phyloP scores from a whole-genome alignment of 768 basidiomycete species.

The Lyophyllum decastes region DNA sequence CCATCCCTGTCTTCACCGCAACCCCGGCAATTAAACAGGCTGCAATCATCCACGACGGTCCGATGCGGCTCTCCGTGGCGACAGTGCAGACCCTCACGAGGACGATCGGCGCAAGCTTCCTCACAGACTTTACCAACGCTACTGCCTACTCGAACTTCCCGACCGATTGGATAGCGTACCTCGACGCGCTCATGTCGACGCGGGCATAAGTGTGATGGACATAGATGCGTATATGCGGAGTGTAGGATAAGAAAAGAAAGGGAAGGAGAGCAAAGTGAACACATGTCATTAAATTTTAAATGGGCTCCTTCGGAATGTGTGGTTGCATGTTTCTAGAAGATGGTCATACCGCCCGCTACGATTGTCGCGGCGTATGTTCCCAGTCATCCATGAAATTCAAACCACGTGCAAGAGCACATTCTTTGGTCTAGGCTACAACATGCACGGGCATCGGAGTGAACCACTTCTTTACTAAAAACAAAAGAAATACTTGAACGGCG shows the following conservation, averaged over 20 bases:
- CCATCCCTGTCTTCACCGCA: conserved; percentile 18
- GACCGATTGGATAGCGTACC: conserved; percentile 7
- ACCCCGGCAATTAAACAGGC: conserved; percentile 27
- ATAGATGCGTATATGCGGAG: neutral
- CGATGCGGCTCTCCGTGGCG: conserved; percentile 21
- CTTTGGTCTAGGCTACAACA: too few species aligned
- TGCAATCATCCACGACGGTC: conserved; percentile 32
- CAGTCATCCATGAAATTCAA: too few species aligned
- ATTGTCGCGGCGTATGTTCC: too few species aligned
- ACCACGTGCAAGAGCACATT: too few species aligned
- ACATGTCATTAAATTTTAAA: too few species aligned
- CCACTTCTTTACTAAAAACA: too few species aligned
- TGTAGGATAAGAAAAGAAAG: neutral
- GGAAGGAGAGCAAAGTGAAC: neutral
- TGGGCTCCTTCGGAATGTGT: too few species aligned
- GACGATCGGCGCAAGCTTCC: conserved; percentile 27
- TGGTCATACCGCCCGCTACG: too few species aligned
- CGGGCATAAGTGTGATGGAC: neutral
- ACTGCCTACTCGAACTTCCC: conserved; percentile 13
- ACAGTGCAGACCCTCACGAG: conserved; percentile 23
- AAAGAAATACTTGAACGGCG: too few species aligned
- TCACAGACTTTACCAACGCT: conserved; percentile 25
- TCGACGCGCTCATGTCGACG: conserved; percentile 5
- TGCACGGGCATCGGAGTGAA: too few species aligned
- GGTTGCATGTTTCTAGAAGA: too few species aligned